Percentiles rank a stretch among this genome's conserved stretches.
phyloP scores from a whole-genome alignment of 108 stramenopile genomes.

The Tribonema minus region DNA sequence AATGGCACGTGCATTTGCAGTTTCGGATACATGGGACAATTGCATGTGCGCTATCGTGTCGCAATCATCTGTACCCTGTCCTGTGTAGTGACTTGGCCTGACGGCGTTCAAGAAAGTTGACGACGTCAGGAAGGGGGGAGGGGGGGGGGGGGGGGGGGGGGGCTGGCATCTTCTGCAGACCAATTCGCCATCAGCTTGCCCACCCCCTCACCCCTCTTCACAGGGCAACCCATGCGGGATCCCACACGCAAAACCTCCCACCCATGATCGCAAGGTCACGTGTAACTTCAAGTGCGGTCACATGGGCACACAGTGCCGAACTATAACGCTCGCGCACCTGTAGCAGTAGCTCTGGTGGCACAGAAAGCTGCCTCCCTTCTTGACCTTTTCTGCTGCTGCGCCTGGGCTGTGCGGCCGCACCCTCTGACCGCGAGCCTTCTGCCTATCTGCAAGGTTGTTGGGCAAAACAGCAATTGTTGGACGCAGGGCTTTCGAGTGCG shows the following conservation, averaged over 20 bases:
- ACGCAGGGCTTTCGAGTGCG: neutral
- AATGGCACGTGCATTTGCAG: no score
- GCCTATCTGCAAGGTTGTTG: no score
- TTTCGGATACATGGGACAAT: no score
- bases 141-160: neutral
- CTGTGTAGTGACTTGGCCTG: no score
- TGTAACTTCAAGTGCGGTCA: neutral
- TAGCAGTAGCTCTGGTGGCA: constrained; percentile 60
- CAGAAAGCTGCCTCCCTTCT: constrained; percentile 61
- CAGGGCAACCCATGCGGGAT: no score
- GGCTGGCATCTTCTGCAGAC: no score
- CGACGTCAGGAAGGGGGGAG: neutral
- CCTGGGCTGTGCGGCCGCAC: constrained; percentile 20
- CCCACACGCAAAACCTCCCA: no score
- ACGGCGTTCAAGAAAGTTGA: neutral
- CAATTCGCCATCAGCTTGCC: no score
- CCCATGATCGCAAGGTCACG: neutral
- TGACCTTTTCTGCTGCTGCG: constrained; percentile 44
- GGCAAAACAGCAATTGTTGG: neutral
- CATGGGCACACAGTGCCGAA: neutral
- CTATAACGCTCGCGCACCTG: constrained; percentile 4
- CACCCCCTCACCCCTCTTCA: no score
- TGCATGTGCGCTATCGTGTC: no score
- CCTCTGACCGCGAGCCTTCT: no score
- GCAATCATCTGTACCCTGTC: no score